Percentiles rank a stretch among this genome's conserved stretches.
Conservation (phyloP, 345 rosid genomes). For the Camelina neglecta region DNA sequence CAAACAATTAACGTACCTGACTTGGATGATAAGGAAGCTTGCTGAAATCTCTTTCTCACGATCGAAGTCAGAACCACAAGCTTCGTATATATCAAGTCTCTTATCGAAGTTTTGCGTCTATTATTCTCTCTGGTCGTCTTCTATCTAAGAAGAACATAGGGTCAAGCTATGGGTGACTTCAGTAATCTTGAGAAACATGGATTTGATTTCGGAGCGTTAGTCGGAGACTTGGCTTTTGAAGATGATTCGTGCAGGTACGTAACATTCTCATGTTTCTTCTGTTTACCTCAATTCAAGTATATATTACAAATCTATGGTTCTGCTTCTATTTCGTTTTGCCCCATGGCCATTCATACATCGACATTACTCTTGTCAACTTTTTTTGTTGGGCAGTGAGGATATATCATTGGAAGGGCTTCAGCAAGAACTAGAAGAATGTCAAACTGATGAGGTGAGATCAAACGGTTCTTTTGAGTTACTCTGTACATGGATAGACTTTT, state of each 20-base stretch:
- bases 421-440: conserved; percentile 87
- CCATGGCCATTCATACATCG: background rate
- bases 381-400: conserved; percentile 61
- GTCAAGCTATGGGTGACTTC: conserved; percentile 38
- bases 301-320: background rate
- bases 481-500: background rate
- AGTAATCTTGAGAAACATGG: conserved; percentile 52
- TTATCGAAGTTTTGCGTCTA: conserved; percentile 5
- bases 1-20: too few species aligned
- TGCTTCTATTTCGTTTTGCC: background rate
- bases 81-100: too few species aligned
- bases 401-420: conserved; percentile 87
- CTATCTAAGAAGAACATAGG: conserved; percentile 24
- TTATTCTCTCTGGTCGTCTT: background rate
- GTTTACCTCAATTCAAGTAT: background rate
- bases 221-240: conserved; percentile 78
- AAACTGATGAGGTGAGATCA: conserved; percentile 63
- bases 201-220: conserved; percentile 79
- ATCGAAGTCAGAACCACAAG: too few species aligned
- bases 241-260: conserved; percentile 73
- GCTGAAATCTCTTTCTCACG: too few species aligned
- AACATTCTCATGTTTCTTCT: background rate
- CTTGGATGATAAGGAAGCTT: too few species aligned
- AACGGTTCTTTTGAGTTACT: background rate
- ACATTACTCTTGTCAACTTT: background rate